Base-by-base conservation (phyloP, 352 stramenopile genomes). In the Phytophthora boehmeriae region DNA sequence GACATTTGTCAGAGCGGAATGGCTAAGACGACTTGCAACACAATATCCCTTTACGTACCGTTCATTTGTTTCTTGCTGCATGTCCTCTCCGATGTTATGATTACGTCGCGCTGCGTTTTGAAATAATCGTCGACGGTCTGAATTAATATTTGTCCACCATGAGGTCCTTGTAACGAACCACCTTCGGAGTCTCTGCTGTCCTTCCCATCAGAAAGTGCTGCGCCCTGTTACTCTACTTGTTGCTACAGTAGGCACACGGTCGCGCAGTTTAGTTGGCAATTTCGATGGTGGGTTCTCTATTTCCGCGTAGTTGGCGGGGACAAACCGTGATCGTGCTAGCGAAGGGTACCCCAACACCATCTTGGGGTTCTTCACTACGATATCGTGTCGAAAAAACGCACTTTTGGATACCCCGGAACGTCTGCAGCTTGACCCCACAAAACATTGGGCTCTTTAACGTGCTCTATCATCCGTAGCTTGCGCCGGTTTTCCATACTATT, bases 401-500 rank as follows among this genome's bases (percentile, higher is more conserved):
- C 72, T 50, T 47, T 55, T 13, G 68, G 72, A n/a, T 71, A 80
- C 23, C 48, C 58, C 1, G 38, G 41, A 6, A n/a, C 58, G 22
- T 72, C 54, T 5, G 46, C 32, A 8, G 64, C 34, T 36, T 80
- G 63, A 11, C 41, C 45, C 69, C 69, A 71, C 2, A 59, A 30
- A 30, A 3, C 42, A 35, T 16, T 45, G 25, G 27, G 34, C 16
- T 45, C 28, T 16, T 52, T 61, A 0, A 1, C 22, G 6, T 5
- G 35, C 25, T 68, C 43, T 8, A 61, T 35, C 32, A 71, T 58
- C 45, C 64, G 72, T 6, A 93, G 39, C 47, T 78, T 77, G 2
- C 87, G 82, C 11, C 78, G 68, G 28, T 75, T 72, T 52, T 83
- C 81, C 88, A 96, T 95, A 34, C 80, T 95, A 20, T 70, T 64